A percentile compares a stretch with the other conserved stretches of the same genome.
phyloP scores from a whole-genome alignment of 352 stramenopile genomes.

The Globisporangium splendens region DNA sequence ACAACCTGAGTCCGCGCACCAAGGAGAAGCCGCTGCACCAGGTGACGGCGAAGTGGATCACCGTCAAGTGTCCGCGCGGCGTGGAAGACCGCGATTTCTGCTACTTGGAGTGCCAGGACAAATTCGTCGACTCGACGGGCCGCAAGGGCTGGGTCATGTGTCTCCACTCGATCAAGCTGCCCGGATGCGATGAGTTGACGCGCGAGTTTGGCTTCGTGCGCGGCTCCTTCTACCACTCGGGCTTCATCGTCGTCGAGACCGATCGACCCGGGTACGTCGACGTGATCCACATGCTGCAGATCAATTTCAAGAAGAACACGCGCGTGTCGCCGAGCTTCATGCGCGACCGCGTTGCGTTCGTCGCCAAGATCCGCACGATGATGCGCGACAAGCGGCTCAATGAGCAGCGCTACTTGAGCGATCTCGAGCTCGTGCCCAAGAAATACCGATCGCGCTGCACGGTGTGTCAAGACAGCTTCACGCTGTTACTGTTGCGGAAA shows the following conservation, averaged over 20 bases:
- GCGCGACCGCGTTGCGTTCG: constrained; percentile 39
- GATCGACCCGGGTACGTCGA: constrained; percentile 72
- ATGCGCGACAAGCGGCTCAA: constrained; percentile 71
- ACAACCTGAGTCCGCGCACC: constrained; percentile 58
- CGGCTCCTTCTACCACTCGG: constrained; percentile 83
- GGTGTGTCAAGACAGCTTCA: constrained; percentile 83
- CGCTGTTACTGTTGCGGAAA: constrained; percentile 76
- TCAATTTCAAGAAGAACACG: constrained; percentile 77
- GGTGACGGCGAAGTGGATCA: constrained; percentile 83
- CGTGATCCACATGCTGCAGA: constrained; percentile 77
- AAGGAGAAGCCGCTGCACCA: constrained; percentile 80
- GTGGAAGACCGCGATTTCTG: constrained; percentile 76
- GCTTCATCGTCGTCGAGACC: constrained; percentile 75
- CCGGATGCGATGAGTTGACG: constrained; percentile 68
- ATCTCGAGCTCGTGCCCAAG: constrained; percentile 80
- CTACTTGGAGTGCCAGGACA: constrained; percentile 84
- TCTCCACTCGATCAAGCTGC: constrained; percentile 60
- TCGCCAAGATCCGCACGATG: constrained; percentile 57
- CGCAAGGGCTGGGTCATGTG: constrained; percentile 50
- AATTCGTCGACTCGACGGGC: constrained; percentile 65
- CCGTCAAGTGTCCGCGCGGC: constrained; percentile 47
- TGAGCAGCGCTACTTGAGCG: constrained; percentile 75
- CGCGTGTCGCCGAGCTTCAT: constrained; percentile 43
- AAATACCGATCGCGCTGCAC: constrained; percentile 70
- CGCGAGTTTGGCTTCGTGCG: constrained; percentile 74